Conservation (phyloP, 1,139 yeast species). For the Candida sanyaensis region DNA sequence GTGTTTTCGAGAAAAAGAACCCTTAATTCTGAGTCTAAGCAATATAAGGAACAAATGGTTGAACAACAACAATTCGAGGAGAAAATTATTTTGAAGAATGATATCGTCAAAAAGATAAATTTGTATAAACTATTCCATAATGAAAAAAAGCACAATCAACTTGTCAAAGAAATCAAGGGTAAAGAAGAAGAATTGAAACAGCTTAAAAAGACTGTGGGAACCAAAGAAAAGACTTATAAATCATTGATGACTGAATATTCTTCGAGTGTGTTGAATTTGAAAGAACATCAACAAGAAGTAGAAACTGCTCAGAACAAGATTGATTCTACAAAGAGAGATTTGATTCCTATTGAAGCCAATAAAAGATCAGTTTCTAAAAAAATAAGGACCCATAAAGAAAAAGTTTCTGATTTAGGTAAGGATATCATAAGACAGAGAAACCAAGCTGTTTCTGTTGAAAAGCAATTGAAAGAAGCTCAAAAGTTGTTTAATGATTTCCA, state of each 20-base stretch:
- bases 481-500: slow-evolving; percentile 46
- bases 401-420: slow-evolving; percentile 50
- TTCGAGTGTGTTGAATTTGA: slow-evolving; percentile 42
- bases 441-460: slow-evolving; percentile 41
- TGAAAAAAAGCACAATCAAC: slow-evolving; percentile 46
- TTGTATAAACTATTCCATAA: slow-evolving; percentile 71
- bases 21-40: slow-evolving; percentile 74
- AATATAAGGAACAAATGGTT: slow-evolving; percentile 72
- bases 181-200: slow-evolving; percentile 31
- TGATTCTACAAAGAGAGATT: slow-evolving; percentile 47
- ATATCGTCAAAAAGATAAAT: slow-evolving; percentile 50
- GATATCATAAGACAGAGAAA: slow-evolving; percentile 58
- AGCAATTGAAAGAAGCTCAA: slow-evolving; percentile 51
- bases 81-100: slow-evolving; percentile 50
- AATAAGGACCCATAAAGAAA: slow-evolving; percentile 47
- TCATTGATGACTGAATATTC: slow-evolving; percentile 46
- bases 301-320: slow-evolving; percentile 32
- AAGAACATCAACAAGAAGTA: slow-evolving; percentile 42
- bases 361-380: slow-evolving; percentile 50
- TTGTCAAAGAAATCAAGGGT: slow-evolving; percentile 25
- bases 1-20: slow-evolving; percentile 74
- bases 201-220: slow-evolving; percentile 23
- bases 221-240: slow-evolving; percentile 29
- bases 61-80: slow-evolving; percentile 72
- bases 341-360: slow-evolving; percentile 61